Percentiles rank a stretch among this genome's conserved stretches.
These are phyloP conservation scores for Sporisorium exsertum DNA, from an alignment of 1,284 basidiomycete species.

Conservation along the genomic window DNA sequence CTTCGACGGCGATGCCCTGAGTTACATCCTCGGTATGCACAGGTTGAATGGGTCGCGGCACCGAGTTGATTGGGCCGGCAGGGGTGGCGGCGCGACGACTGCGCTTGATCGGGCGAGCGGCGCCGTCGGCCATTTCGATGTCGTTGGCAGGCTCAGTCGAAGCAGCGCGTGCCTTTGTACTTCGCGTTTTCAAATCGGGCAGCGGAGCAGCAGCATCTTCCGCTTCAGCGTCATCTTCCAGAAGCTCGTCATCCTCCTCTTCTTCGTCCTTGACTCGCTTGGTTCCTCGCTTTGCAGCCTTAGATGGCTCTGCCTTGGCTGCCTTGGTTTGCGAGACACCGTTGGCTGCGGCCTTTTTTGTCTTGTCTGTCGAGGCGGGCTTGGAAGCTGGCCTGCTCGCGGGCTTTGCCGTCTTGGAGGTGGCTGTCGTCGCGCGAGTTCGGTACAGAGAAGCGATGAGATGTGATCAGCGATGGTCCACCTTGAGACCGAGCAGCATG, in stretches of 20 bases:
- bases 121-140: slow-evolving; percentile 33
- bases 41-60: slow-evolving; percentile 36
- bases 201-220: slow-evolving; percentile 35
- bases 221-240: slow-evolving; percentile 30
- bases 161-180: slow-evolving; percentile 22
- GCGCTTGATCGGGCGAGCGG: slow-evolving; percentile 40
- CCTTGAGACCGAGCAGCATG: not conserved
- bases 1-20: slow-evolving; percentile 39
- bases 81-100: slow-evolving; percentile 42
- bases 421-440: slow-evolving; percentile 4
- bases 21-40: slow-evolving; percentile 37
- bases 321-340: slow-evolving; percentile 22
- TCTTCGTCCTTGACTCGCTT: slow-evolving; percentile 44
- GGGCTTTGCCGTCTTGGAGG: slow-evolving; percentile 30
- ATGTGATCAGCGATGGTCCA: slow-evolving; percentile 11
- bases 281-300: slow-evolving; percentile 32
- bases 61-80: slow-evolving; percentile 50
- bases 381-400: slow-evolving; percentile 23
- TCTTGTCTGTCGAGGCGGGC: slow-evolving; percentile 7
- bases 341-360: slow-evolving; percentile 22
- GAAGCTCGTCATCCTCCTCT: slow-evolving; percentile 41
- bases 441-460: not conserved
- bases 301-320: not conserved
- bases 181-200: slow-evolving; percentile 38
- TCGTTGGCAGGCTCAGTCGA: slow-evolving; percentile 34